Evolutionary conservation across 768 basidiomycete species (phyloP), one percentile per base, ranked within the genome.

Genomic region (Lactarius psammicola): DNA sequence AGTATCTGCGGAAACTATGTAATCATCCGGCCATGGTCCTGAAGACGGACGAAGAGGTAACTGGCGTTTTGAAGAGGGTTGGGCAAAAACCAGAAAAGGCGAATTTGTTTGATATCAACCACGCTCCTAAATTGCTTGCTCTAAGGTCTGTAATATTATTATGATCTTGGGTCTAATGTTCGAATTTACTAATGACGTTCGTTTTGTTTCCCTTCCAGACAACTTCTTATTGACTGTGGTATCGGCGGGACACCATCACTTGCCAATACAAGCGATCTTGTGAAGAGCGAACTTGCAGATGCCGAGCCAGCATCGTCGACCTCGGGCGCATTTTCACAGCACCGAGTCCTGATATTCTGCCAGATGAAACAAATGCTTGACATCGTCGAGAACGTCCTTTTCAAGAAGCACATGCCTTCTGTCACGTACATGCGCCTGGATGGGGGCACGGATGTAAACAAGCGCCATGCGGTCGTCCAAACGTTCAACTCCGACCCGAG

Each of bases 281-380:
- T 82, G 26, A 90, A 92, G 75, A 85, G 85, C 66, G 89, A 92
- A 70, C 74, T 85, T 18, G 83, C 82, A 38, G 88, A 92, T 66
- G 80, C 83, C 0, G 79, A 85, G 54, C 76, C 84, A 15, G 82
- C 77, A 4, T 63, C 79, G 0, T 80, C 79, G 49, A 56, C 63
- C 15, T 23, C 69, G 7, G 84, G 84, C 30, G 77, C 80, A 33
- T 90, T 95, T 74, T 92, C 96, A 26, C 95, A 96, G 71, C 97
- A 99, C 74, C 92, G 97, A n/a, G 95, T 96, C 62, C 86, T 99
- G 69, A 96, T 99, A 71, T 99, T 99, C 79, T 98, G 96, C 72
- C 97, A 99, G 78, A 93, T 98, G 86, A 97, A 98, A 76, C 92
- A 94, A 75, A 99, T 98, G 97, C 84, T 99, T 58, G 93, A 99